Evolutionary conservation across 1,139 yeast species (phyloP).

Genomic region (Taphrina wiesneri): DNA sequence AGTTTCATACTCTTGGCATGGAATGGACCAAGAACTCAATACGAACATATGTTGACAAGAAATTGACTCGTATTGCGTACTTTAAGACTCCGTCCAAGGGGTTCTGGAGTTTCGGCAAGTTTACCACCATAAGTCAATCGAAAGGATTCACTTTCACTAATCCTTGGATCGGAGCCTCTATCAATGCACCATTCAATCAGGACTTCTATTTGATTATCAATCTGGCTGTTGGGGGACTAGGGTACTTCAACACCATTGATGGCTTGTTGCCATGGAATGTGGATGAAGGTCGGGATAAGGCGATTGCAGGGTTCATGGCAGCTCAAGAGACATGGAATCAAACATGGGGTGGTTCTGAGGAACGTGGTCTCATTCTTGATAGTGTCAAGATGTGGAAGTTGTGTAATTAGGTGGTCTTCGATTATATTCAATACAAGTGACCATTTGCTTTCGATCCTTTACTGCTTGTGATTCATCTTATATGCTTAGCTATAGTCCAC

Average conservation of each 20-base stretch:
- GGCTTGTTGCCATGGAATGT: slow-evolving; percentile 38
- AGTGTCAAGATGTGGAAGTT: slow-evolving; percentile 31
- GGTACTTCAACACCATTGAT: slow-evolving; percentile 36
- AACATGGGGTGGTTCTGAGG: slow-evolving; percentile 22
- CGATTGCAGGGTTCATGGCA: slow-evolving; percentile 28
- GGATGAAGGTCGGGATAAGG: slow-evolving; percentile 35
- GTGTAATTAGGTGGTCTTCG: background rate
- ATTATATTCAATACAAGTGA: background rate
- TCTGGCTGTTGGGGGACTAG: slow-evolving; percentile 40
- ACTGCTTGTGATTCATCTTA: no score
- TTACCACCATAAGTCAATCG: slow-evolving; percentile 27
- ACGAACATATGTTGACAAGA: slow-evolving; percentile 38
- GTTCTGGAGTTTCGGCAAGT: slow-evolving; percentile 37
- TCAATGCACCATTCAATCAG: slow-evolving; percentile 38
- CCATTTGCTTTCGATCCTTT: no score
- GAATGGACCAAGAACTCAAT: slow-evolving; percentile 38
- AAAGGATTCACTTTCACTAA: slow-evolving; percentile 25
- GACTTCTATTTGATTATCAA: slow-evolving; percentile 38
- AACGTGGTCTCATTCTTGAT: slow-evolving; percentile 21
- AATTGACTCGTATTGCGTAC: slow-evolving; percentile 36
- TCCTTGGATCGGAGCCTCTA: slow-evolving; percentile 35
- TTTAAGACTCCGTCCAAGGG: slow-evolving; percentile 24
- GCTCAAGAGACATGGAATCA: slow-evolving; percentile 27
- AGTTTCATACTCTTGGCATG: slow-evolving; percentile 37
- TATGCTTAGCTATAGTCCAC: no score